A percentile compares a stretch with the other conserved stretches of the same genome.
Evolutionary conservation across 164 flowering plant species (phyloP).

Genomic region (Magnolia sinica): DNA sequence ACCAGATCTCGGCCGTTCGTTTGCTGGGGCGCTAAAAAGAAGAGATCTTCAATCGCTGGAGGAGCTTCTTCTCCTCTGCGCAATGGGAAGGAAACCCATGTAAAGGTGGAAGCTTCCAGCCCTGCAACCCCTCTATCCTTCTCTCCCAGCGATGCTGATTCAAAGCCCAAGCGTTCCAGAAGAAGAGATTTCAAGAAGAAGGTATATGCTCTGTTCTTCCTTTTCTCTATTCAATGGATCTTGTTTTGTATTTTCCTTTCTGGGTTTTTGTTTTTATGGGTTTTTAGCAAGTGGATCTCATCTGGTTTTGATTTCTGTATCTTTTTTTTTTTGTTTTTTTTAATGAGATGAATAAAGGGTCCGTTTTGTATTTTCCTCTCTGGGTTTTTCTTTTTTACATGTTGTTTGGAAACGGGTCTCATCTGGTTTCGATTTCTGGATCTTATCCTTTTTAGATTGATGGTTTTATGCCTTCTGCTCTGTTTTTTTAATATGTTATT

Average conservation of each 20-base stretch:
- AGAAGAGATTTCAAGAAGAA: slow-evolving; percentile 23
- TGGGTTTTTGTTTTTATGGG: neutral
- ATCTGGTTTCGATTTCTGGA: neutral
- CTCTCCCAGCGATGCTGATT: slow-evolving; percentile 35
- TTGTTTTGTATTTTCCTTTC: slow-evolving; percentile 2
- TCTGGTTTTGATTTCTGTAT: slow-evolving; percentile 2
- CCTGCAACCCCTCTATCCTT: slow-evolving; percentile 52
- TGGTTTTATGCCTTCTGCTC: neutral
- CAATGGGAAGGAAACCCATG: neutral
- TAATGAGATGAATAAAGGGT: neutral
- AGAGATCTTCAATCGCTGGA: slow-evolving; percentile 29
- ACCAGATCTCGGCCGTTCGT: neutral
- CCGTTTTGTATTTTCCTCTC: neutral
- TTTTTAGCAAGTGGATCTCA: neutral
- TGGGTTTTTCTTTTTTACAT: neutral
- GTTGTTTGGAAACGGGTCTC: neutral
- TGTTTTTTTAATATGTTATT: neutral
- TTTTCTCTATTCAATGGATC: neutral
- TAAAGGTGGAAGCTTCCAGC: slow-evolving; percentile 27
- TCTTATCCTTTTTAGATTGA: neutral
- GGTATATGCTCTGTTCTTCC: slow-evolving; percentile 15
- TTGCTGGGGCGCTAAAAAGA: slow-evolving; percentile 38
- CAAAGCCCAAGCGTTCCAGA: slow-evolving; percentile 14
- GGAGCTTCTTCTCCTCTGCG: neutral
- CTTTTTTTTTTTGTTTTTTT: neutral